phyloP scores from a whole-genome alignment of 257 asterid genomes.

The Paulownia fortunei region DNA sequence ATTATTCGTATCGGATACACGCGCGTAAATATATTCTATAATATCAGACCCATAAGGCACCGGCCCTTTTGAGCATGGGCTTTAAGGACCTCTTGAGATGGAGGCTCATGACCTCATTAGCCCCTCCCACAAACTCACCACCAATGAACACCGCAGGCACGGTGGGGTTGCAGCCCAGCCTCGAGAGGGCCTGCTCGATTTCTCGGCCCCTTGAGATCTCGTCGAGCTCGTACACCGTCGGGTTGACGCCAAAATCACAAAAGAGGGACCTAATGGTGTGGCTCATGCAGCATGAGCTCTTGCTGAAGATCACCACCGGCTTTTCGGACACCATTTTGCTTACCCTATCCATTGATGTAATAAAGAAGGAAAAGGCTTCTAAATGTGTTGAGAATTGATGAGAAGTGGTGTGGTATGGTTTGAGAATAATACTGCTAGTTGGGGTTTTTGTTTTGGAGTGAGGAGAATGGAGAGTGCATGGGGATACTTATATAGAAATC shows the following conservation, averaged over 20 bases:
- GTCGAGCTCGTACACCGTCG: conserved; percentile 53
- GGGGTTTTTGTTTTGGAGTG: conserved; percentile 36
- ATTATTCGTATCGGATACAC: not conserved
- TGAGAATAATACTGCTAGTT: too few relatives aligned
- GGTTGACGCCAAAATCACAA: conserved; percentile 49
- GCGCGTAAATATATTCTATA: not conserved
- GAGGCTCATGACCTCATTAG: conserved; percentile 57
- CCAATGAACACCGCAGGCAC: conserved; percentile 63
- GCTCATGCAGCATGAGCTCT: conserved; percentile 62
- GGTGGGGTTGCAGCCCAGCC: conserved; percentile 53
- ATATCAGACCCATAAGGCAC: conserved; percentile 50
- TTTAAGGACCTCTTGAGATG: conserved; percentile 48
- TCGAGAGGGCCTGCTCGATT: conserved; percentile 50
- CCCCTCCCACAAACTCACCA: conserved; percentile 58
- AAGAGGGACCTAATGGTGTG: conserved; percentile 50
- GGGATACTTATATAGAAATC: conserved; percentile 44
- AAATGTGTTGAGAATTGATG: too few relatives aligned
- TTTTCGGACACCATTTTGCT: conserved; percentile 50
- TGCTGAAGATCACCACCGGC: conserved; percentile 59
- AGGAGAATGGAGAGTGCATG: conserved; percentile 39
- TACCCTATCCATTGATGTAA: conserved; percentile 40
- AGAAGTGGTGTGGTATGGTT: not conserved
- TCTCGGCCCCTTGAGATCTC: conserved; percentile 47
- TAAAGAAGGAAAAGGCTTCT: not conserved
- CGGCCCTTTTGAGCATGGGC: conserved; percentile 63